Base-by-base conservation (phyloP, 805 yeast genomes). In the Metschnikowia continentalis region DNA sequence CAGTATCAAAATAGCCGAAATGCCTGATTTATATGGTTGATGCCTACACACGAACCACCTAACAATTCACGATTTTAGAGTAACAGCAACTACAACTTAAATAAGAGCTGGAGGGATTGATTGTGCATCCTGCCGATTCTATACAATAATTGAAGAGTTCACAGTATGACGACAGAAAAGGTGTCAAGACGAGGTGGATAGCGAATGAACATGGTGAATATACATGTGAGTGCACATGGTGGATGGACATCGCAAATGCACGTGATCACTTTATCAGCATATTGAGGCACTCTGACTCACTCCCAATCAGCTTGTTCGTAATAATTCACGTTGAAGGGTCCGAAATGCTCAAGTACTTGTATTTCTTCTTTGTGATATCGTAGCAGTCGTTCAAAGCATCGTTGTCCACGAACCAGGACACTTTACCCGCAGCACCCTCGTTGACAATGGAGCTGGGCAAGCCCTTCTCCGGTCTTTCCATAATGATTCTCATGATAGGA, bases 401-500 rank as follows among this genome's bases (percentile, higher is more conserved):
- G 61, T 90, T 88, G 67, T 92, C 99, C 35, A 92, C 97, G 74
- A 92, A 92, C 99, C 99, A 92, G 6, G 91, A 82, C 5, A 92
- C 96, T 69, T 87, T 86, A 14, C 97, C 97, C 1, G 96, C 96
- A n/a, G 97, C 96, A 32, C 88, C 88, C 69, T 90, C 97, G 65
- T 91, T 91, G 49, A 92, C 96, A 52, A 92, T 86, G 53, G 94
- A 84, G 54, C 94, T 87, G 35, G 99, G 99, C 53, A 92, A 78
- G 1, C 96, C 97, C 74, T 90, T 90, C 65, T 94, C 98, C 2
- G 97, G 97, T 64, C 97, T 81, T 72, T 92, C 98, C 90, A 92
- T 87, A 51, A 92, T 91, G 11, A 86, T 88, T 64, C 89, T 84
- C 64, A 92, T 80, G 48, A 92, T 84, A 3, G 96, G 96, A 2